Conservation (phyloP, 192 early-diverging fungal genomes). For the Gamsiella multidivaricata region DNA sequence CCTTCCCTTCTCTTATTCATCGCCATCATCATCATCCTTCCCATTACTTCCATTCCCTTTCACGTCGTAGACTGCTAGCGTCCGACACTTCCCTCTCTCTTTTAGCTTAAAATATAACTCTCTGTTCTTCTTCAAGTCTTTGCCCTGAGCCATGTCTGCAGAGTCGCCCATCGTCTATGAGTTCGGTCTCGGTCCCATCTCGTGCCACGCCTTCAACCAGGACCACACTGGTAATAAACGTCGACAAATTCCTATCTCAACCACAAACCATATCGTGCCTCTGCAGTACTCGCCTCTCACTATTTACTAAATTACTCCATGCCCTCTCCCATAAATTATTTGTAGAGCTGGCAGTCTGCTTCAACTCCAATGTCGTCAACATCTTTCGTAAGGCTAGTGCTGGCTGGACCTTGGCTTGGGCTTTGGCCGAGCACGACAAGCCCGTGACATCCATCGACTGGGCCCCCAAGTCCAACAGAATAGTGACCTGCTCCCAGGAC, state of each 20-base stretch:
- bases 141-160: constrained; percentile 14
- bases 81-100: constrained; percentile 22
- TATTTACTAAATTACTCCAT: background rate
- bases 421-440: constrained; percentile 93
- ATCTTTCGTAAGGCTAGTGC: constrained; percentile 79
- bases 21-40: constrained; percentile 14
- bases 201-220: constrained; percentile 93
- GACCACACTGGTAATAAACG: constrained; percentile 88
- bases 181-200: constrained; percentile 80
- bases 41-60: background rate
- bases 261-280: too few species aligned
- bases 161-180: constrained; percentile 36
- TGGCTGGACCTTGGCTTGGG: constrained; percentile 72
- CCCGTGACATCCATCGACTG: constrained; percentile 95
- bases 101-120: too few species aligned
- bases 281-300: background rate
- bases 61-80: constrained; percentile 55
- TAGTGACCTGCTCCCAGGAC: constrained; percentile 98
- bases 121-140: background rate
- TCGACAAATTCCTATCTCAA: too few species aligned
- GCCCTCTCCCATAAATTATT: background rate
- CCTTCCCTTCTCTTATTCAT: background rate
- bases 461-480: constrained; percentile 93
- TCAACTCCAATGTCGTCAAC: constrained; percentile 90
- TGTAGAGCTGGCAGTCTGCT: constrained; percentile 90